A percentile compares a stretch with the other conserved stretches of the same genome.
phyloP scores from a whole-genome alignment of 305 asterid species.

The Fraxinus dipetala region DNA sequence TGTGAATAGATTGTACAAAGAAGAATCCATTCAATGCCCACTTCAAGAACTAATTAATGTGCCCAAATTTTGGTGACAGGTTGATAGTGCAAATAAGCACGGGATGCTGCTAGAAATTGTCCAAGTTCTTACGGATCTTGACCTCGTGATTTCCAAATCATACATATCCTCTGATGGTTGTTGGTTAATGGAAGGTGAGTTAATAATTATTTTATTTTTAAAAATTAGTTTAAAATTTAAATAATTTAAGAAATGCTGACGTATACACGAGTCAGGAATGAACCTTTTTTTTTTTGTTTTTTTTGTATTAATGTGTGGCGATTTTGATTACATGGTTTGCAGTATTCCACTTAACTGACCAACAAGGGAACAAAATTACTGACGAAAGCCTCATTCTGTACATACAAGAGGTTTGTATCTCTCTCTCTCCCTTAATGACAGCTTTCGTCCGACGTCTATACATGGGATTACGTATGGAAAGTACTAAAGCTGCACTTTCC shows the following conservation, averaged over 20 bases:
- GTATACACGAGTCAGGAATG: conserved; percentile 28
- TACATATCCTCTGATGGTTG: conserved; percentile 92
- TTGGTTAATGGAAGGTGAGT: conserved; percentile 95
- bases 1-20: background rate
- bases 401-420: conserved; percentile 52
- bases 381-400: conserved; percentile 53
- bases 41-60: background rate
- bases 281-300: conserved; percentile 5
- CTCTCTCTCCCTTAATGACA: background rate
- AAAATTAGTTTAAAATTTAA: background rate
- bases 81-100: conserved; percentile 83
- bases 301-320: conserved; percentile 17
- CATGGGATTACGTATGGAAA: background rate
- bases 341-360: conserved; percentile 92
- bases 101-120: conserved; percentile 86
- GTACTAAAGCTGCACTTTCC: background rate
- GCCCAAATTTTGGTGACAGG: conserved; percentile 38
- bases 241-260: conserved; percentile 15
- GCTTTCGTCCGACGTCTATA: background rate
- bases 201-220: background rate
- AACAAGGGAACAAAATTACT: conserved; percentile 59
- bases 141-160: conserved; percentile 83
- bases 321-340: conserved; percentile 30
- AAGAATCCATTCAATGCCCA: background rate
- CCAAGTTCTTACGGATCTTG: conserved; percentile 86